Conservation (phyloP, 208 protist species). For the Acanthamoeba royreba region DNA sequence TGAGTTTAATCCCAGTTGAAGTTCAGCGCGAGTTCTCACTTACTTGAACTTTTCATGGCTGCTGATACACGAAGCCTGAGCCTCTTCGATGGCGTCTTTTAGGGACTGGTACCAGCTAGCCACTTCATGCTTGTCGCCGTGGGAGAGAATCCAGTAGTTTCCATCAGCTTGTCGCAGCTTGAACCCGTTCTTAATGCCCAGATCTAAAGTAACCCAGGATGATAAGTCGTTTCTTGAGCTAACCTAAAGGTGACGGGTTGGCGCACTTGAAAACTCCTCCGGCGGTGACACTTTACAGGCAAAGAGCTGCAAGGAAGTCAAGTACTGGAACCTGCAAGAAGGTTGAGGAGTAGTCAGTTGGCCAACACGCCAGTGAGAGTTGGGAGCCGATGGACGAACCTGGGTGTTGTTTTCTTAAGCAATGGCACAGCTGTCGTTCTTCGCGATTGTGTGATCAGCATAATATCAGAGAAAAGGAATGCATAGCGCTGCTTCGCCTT, state of each 20-base stretch:
- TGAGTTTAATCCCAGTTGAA: too few relatives aligned
- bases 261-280: neutral
- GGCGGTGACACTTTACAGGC: neutral
- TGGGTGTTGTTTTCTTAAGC: neutral
- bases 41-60: neutral
- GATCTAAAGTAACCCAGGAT: neutral
- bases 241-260: neutral
- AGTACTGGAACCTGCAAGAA: neutral
- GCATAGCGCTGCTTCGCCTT: neutral
- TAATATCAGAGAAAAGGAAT: neutral
- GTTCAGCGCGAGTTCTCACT: neutral
- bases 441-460: neutral
- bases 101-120: neutral
- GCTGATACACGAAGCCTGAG: neutral
- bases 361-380: too few relatives aligned
- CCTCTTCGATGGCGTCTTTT: neutral
- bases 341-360: neutral
- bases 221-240: neutral
- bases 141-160: neutral
- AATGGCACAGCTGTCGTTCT: neutral
- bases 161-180: neutral
- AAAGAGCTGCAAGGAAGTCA: neutral
- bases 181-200: neutral
- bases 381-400: neutral
- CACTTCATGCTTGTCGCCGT: neutral